A percentile compares a stretch with the other conserved stretches of the same genome.
Conservation (phyloP, 2,329 filamentous ascomycete species). For the Alternaria gansuensis region DNA sequence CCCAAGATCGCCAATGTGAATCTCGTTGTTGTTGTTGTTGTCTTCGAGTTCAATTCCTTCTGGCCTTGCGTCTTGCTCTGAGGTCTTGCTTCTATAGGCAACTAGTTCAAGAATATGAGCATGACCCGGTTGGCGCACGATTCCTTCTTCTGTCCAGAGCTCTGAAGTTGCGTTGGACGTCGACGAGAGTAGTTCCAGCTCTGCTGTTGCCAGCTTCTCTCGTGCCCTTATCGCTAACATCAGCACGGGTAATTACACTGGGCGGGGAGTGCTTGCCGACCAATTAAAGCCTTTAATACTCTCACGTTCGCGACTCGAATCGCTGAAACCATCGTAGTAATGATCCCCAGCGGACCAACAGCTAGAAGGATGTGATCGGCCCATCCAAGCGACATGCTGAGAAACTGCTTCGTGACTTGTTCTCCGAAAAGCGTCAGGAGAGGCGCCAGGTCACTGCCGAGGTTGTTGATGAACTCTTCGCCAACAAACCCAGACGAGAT, state of each 20-base stretch:
- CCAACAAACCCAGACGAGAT: conserved; percentile 29
- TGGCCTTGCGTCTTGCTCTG: fast-evolving
- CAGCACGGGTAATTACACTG: not conserved
- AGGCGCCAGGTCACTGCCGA: not conserved
- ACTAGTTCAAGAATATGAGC: not conserved
- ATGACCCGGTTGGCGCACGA: conserved; percentile 1
- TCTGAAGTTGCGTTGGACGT: conserved; percentile 27
- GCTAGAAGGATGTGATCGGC: conserved; percentile 33
- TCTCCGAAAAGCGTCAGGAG: conserved; percentile 53
- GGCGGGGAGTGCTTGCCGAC: not conserved
- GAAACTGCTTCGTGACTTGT: conserved; percentile 53
- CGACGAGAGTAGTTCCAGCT: conserved; percentile 44
- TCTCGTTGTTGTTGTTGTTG: fast-evolving
- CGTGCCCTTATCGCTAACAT: conserved; percentile 36
- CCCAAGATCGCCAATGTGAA: too few relatives aligned
- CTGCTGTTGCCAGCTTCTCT: conserved; percentile 25
- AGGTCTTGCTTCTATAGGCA: fast-evolving
- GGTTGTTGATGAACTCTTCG: conserved; percentile 1
- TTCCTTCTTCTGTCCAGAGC: not conserved
- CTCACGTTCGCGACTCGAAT: conserved; percentile 35
- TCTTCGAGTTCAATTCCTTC: fast-evolving
- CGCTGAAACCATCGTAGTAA: conserved; percentile 34
- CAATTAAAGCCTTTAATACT: conserved; percentile 18
- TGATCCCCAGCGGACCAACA: conserved; percentile 40
- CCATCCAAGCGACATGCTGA: conserved; percentile 47